Evolutionary conservation across 2,329 filamentous ascomycete genomes (phyloP), one percentile per base, ranked within the genome.

Genomic region (Microcyclosporella mali): DNA sequence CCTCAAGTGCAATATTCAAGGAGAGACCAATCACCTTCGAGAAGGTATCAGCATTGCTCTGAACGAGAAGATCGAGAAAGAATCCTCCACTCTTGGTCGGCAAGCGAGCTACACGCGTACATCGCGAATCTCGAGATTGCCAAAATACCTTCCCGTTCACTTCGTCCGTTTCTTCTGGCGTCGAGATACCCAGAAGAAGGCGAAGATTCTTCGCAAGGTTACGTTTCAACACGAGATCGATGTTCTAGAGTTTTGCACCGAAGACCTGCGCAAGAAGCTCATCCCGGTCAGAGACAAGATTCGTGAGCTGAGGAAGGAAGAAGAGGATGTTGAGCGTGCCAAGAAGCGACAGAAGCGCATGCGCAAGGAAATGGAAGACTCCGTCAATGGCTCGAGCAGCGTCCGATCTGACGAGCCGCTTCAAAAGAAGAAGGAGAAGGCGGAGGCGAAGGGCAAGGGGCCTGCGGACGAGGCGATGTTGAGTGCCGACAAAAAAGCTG

Each of bases 151-250:
- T 33, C 92, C 92, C 0, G 87, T 98, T 3, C 92, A 98, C 67
- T 95, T 98, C 64, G 86, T 98, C 43, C 87, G 92, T 52, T 98
- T 98, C 71, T 95, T 90, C 72, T 98, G 92, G 92, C 90, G 94
- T 62, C 81, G 84, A 35, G 88, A 94, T 55, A 88, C 87, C 3
- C 84, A 94, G 67, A 97, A 97, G 73, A 98, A 98, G 75, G 89
- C 90, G 54, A 98, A 98, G 76, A 98, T 98, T 57, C 90, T 98
- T 86, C 86, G 89, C 63, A 98, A 97, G 70, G 92, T 98, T 44
- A 90, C 88, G 0, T 98, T 98, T 63, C 90, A 90, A 6, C 82
- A 86, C 38, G 92, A 98, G 67, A 73, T 98, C 27, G 92, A 98
- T 59, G 81, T 87, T 30, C 82, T 94, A 16, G 92, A 98, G 63